Conservation (phyloP, 2,329 filamentous ascomycete species). For the Colletotrichum lini region DNA sequence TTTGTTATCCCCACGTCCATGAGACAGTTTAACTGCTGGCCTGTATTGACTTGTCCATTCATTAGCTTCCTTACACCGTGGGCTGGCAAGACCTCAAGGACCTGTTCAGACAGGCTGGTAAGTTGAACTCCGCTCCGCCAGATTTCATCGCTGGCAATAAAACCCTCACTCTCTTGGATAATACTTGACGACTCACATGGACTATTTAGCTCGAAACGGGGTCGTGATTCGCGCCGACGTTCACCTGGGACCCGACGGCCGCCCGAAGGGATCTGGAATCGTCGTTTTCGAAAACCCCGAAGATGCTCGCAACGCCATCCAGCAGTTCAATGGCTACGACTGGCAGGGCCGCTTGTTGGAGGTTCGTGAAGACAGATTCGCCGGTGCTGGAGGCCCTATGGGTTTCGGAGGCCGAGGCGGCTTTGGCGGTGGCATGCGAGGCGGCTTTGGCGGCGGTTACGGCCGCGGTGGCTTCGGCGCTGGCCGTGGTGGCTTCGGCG, state of each 20-base stretch:
- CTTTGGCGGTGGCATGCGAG: slow-evolving; percentile 69
- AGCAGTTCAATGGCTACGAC: slow-evolving; percentile 98
- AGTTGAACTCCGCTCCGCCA: slow-evolving; percentile 57
- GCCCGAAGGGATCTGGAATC: slow-evolving; percentile 96
- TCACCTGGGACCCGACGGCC: slow-evolving; percentile 90
- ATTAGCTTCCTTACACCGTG: slow-evolving; percentile 93
- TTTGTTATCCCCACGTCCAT: slow-evolving; percentile 72
- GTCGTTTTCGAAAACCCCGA: slow-evolving; percentile 96
- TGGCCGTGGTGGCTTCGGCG: slow-evolving; percentile 60
- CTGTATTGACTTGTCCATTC: slow-evolving; percentile 47
- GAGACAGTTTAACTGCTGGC: slow-evolving; percentile 39
- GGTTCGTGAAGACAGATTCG: slow-evolving; percentile 96
- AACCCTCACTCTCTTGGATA: neutral
- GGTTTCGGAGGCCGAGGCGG: slow-evolving; percentile 71
- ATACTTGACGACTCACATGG: slow-evolving; percentile 23
- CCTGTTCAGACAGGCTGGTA: slow-evolving; percentile 97
- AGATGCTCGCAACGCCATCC: slow-evolving; percentile 94
- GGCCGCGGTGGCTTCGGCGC: slow-evolving; percentile 62
- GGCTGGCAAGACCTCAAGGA: slow-evolving; percentile 99
- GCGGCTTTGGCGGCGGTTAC: slow-evolving; percentile 70
- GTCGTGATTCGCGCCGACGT: slow-evolving; percentile 95
- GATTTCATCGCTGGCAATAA: slow-evolving; percentile 10
- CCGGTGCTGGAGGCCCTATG: slow-evolving; percentile 71
- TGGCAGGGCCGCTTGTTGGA: slow-evolving; percentile 96
- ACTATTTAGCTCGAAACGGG: slow-evolving; percentile 69